These are phyloP conservation scores for Pulveroboletus sp. DNA, from an alignment of 768 basidiomycete genomes.

Conservation along the genomic window DNA sequence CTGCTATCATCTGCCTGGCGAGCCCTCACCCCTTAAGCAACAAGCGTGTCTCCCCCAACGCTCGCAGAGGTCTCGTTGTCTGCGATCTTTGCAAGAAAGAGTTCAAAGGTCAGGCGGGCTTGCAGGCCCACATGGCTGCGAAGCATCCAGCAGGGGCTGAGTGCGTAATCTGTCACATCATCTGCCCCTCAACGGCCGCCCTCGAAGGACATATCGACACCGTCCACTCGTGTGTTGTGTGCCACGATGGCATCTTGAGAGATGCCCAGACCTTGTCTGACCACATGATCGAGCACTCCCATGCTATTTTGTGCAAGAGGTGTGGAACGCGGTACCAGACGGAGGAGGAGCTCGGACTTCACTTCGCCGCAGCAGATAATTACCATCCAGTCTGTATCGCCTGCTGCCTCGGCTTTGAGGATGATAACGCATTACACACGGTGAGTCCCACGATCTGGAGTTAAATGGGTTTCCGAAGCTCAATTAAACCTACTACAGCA, in stretches of 20 bases:
- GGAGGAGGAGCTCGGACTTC: conserved; percentile 35
- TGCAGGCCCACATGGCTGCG: conserved; percentile 24
- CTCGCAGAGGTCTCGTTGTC: conserved; percentile 5
- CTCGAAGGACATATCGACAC: conserved; percentile 28
- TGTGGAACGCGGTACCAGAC: conserved; percentile 32
- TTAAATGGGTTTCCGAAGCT: conserved; percentile 6
- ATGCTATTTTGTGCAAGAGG: conserved; percentile 24
- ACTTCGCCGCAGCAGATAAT: conserved; percentile 37
- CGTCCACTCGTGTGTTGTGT: conserved; percentile 25
- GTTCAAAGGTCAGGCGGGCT: conserved; percentile 18
- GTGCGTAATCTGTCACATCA: conserved; percentile 25
- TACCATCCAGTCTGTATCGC: conserved; percentile 35
- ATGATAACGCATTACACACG: conserved; percentile 25
- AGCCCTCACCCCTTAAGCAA: conserved; percentile 17
- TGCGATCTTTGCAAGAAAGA: conserved; percentile 24
- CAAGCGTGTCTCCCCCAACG: conserved; percentile 3
- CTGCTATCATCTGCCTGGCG: conserved; percentile 10
- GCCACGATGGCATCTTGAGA: conserved; percentile 29
- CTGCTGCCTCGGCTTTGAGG: conserved; percentile 36
- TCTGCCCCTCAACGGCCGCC: conserved; percentile 18
- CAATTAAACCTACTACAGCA: conserved; percentile 19
- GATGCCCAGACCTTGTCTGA: conserved; percentile 25
- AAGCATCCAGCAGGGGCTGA: conserved; percentile 21
- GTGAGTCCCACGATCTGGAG: conserved; percentile 23
- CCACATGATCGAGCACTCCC: conserved; percentile 28